Base-by-base conservation (phyloP, 768 basidiomycete genomes). In the Rhodotorula paludigena region DNA sequence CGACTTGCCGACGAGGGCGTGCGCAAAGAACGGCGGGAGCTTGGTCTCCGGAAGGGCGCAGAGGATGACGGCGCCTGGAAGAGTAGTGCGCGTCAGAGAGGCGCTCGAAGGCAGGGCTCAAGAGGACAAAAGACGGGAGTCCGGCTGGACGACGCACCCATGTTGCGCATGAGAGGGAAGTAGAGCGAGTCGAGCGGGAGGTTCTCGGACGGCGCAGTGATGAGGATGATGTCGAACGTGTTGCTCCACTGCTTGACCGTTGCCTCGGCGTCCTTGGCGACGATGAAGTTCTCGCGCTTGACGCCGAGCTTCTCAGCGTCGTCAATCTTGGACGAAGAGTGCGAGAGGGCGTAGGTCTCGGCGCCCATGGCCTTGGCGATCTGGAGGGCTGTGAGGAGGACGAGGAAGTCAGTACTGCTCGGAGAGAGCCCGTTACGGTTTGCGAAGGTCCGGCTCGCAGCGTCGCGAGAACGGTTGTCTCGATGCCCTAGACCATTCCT, bases 261-360 rank as follows among this genome's bases (percentile, higher is more conserved):
- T 38, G 30, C 64, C 25, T 57, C 55, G 28, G 38, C 15, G 52
- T 72, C 71, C 63, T 65, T 64, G 44, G 63, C 51, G 39, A 72
- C 41, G 63, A 72, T 58, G 53, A 72, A 72, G 66, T 68, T 67
- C 45, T 72, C 71, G 30, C 30, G 36, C 52, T 48, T 30, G 60
- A 54, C 36, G 18, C 86, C 85, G 64, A 86, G 77, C 74, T 83
- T 80, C 73, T 81, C 78, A 39, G 83, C 83, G 71, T 86, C 85
- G 4, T 81, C 81, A 71, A 81, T 76, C 77, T 86, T 86, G 61
- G 76, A 74, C 25, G 78, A 71, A 25, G 81, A 81, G 76, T 85
- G 85, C 7, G 85, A 82, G 77, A 86, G 85, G 0, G 82, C 85
- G 47, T 81, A 82, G 28, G 85, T 82, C 36, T 85, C 82, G 16